Percentiles rank a stretch among this genome's conserved stretches.
These are phyloP conservation scores for Sphaerostilbella broomeana DNA, from an alignment of 2,329 filamentous ascomycete genomes.

Conservation along the genomic window DNA sequence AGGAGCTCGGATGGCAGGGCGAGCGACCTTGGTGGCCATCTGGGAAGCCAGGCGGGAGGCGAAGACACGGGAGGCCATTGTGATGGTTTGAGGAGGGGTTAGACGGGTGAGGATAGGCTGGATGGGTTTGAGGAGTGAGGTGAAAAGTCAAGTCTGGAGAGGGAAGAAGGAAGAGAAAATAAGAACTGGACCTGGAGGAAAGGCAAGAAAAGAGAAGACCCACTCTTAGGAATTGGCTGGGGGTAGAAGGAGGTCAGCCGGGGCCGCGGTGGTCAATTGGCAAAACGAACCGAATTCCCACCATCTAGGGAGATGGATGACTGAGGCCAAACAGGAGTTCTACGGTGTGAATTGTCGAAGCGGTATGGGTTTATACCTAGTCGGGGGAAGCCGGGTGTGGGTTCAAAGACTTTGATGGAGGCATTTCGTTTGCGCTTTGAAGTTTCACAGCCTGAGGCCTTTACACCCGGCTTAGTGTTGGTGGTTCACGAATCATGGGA, in stretches of 20 bases:
- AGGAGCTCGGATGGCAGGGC: constrained; percentile 63
- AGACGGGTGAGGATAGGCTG: constrained; percentile 25
- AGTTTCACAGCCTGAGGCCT: constrained; percentile 28
- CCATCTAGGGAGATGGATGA: constrained; percentile 15
- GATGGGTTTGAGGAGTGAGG: constrained; percentile 26
- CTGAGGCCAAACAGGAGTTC: constrained; percentile 9
- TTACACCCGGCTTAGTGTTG: constrained; percentile 9
- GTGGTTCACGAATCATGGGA: constrained; percentile 14
- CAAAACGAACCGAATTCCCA: constrained; percentile 28
- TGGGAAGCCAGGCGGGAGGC: constrained; percentile 70
- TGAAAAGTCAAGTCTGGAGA: constrained; percentile 25
- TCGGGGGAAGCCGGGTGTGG: constrained; percentile 32
- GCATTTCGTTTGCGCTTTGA: constrained; percentile 23
- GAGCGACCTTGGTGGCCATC: constrained; percentile 72
- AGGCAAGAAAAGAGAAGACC: constrained; percentile 35
- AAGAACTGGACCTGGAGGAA: constrained; percentile 29
- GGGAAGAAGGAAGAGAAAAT: constrained; percentile 28
- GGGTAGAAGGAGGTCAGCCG: constrained; percentile 30
- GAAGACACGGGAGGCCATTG: constrained; percentile 78
- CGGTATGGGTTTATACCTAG: constrained; percentile 21
- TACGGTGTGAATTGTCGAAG: constrained; percentile 23
- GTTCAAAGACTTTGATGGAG: constrained; percentile 18
- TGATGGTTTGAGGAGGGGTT: constrained; percentile 43
- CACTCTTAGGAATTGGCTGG: constrained; percentile 27
- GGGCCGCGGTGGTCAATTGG: constrained; percentile 27